Conservation (phyloP, 2,329 filamentous ascomycete species). For the Trichophyton benhamiae region DNA sequence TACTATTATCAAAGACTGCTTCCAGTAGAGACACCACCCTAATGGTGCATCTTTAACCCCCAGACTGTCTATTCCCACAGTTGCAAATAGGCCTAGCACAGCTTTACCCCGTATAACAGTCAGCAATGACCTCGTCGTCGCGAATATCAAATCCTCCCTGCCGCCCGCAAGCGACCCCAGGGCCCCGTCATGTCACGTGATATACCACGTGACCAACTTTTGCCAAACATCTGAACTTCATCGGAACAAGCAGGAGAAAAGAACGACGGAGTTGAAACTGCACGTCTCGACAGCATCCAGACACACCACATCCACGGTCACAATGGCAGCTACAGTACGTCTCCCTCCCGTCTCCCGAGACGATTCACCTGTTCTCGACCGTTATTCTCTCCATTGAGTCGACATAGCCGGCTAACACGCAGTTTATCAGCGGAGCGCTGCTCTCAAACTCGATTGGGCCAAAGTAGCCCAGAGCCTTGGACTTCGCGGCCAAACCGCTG, state of each 20-base stretch:
- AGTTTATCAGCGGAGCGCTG: conserved; percentile 69
- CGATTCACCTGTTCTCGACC: neutral
- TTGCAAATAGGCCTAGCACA: neutral
- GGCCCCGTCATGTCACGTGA: neutral
- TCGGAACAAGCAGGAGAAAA: neutral
- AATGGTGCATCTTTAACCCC: neutral
- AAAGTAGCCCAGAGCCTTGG: conserved; percentile 89
- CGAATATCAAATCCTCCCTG: neutral
- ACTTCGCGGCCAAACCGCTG: conserved; percentile 86
- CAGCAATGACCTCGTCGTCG: neutral
- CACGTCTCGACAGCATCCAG: neutral
- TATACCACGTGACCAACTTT: neutral
- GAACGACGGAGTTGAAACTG: neutral
- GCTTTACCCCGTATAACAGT: neutral
- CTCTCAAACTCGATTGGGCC: conserved; percentile 98
- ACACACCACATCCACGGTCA: neutral
- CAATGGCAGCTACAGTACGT: conserved; percentile 5
- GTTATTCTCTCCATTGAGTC: conserved; percentile 13
- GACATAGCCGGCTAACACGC: neutral
- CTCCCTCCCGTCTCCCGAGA: neutral
- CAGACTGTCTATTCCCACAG: neutral
- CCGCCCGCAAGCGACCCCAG: neutral
- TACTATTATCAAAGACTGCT: neutral
- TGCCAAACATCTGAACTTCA: neutral
- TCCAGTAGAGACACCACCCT: neutral